Evolutionary conservation across 345 rosid genomes (phyloP).

Genomic region (Mangifera indica): DNA sequence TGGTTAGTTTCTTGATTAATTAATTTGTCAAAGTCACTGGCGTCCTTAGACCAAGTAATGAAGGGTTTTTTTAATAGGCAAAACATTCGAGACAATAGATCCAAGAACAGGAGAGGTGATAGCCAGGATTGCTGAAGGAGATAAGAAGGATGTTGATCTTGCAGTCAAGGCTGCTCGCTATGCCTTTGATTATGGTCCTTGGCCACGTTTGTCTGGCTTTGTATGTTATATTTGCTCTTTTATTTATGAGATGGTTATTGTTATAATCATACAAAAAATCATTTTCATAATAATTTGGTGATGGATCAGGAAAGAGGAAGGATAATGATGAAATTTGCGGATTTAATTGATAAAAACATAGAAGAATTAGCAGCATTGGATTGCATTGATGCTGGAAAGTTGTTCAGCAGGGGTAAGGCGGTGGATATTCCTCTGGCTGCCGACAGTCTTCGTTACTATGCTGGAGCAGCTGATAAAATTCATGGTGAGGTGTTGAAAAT

Average conservation of each 20-base stretch:
- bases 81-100: slow-evolving; percentile 56
- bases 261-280: too few species aligned
- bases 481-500: slow-evolving; percentile 73
- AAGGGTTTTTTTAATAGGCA: slow-evolving; percentile 29
- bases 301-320: slow-evolving; percentile 55
- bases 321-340: slow-evolving; percentile 61
- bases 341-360: slow-evolving; percentile 52
- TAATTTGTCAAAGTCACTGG: too few species aligned
- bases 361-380: slow-evolving; percentile 79
- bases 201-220: slow-evolving; percentile 64
- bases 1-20: too few species aligned
- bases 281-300: too few species aligned
- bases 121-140: slow-evolving; percentile 51
- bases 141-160: slow-evolving; percentile 50
- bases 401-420: slow-evolving; percentile 37
- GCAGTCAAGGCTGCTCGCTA: slow-evolving; percentile 66
- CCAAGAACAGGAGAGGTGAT: slow-evolving; percentile 52
- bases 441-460: slow-evolving; percentile 52
- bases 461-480: slow-evolving; percentile 89
- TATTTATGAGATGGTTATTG: too few species aligned
- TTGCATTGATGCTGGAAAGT: slow-evolving; percentile 62
- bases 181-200: slow-evolving; percentile 65
- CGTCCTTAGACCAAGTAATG: background rate
- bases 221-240: too few species aligned
- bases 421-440: slow-evolving; percentile 51